Evolutionary conservation across 345 rosid genomes (phyloP), one percentile per base, ranked within the genome.

Genomic region (Nasturtium officinale): DNA sequence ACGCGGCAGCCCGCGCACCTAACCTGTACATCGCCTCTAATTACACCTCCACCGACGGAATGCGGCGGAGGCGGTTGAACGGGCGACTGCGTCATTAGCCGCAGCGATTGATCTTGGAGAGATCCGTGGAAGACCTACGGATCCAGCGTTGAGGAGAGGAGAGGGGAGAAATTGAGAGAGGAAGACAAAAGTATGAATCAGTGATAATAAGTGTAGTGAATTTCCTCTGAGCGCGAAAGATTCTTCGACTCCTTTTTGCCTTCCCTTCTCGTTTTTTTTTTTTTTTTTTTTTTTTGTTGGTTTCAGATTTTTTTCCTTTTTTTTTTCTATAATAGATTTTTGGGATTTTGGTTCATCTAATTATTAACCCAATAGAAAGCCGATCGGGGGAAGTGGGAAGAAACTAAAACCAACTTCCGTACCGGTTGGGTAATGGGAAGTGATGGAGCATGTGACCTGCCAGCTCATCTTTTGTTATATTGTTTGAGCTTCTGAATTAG

Each of bases 1-100:
- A 81, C 80, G 17, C 92, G 85, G 82, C 98, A 94, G 3, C 98
- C 97, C 3, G 98, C 98, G 80, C 98, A 94, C 33, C 96, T 81
- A 20, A 94, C 98, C 79, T 94, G 97, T 33, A 88, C 92, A 25
- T 92, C 97, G 35, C 74, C 82, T 66, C 82, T 68, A 7, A 64
- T 11, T 3, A 40, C 77, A 55, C 80, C 61, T 58, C 76, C 80
- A 29, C 42, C 80, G 50, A 3, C 46, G 59, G 74, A 69, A 38
- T 78, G 82, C 59, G 83, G 83, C 58, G 86, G 80, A 45, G 91
- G 88, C 9, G 87, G 85, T 66, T 79, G 77, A 42, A 25, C 83
- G 81, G 92, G 83, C 35, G 97, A 82, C 79, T 86, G 98, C 67
- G 94, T 76, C 93, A 89, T 89, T 45, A 58, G 57, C 23, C 57